Evolutionary conservation across 1,284 basidiomycete genomes (phyloP), one percentile per base, ranked within the genome.

Genomic region (Veloboletus limbatus): DNA sequence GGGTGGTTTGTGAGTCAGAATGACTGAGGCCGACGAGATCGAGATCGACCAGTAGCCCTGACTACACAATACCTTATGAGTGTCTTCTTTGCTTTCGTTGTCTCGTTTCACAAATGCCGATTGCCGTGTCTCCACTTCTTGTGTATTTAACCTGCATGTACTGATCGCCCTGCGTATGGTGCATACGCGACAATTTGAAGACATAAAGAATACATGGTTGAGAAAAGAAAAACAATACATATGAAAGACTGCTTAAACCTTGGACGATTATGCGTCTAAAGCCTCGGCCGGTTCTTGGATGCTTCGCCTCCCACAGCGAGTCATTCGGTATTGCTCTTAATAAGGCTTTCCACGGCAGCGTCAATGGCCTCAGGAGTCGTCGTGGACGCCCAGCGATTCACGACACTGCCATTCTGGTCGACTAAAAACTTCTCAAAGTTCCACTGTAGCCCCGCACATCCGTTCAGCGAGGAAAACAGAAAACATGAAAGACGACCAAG

Each of bases 361-460:
- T 83, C 86, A 52, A 92, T 82, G 14, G 74, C 68, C 22, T 77
- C 72, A 10, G 90, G 88, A 10, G 81, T 79, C 2, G 87, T 88
- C n/a, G 82, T 87, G 26, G 85, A 85, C 8, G 83, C 82, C 84
- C 86, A 92, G 49, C 90, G 80, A 57, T 85, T 70, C 18, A 87
- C 79, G 28, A 91, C 87, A 8, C 81, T 81, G 42, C 88, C 88
- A 33, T 85, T 72, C 69, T 79, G 80, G 63, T 85, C 74, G 43
- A 88, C 65, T 48, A 86, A 67, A 69, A 85, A 85, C 65, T 88
- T 88, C 65, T 88, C 85, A 66, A 88, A 88, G 63, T 88, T 88
- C 85, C 85, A 88, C 85, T 88, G 47, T 18, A 45, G 10, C 11
- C 28, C 38, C 31, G 27, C 26, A 11, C 28, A 30, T 46, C 4